Base-by-base conservation (phyloP, 768 basidiomycete species). In the Pseudohyphozyma bogoriensis region DNA sequence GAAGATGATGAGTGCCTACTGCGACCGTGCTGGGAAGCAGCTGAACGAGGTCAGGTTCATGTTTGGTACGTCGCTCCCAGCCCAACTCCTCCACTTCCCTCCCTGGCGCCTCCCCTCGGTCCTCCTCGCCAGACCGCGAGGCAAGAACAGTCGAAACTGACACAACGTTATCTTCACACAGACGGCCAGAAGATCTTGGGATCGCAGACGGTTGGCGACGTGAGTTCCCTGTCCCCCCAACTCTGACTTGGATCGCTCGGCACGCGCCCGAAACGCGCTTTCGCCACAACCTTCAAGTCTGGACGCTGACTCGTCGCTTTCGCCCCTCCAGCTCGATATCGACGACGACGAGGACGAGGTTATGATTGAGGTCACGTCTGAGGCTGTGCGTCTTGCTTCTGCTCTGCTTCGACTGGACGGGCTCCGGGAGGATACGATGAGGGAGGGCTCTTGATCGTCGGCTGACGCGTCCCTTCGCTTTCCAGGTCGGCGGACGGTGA, bases 1-100 rank as follows among this genome's bases (percentile, higher is more conserved):
- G 35, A 67, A 67, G 56, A 67, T 67, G 66, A 67, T 67, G 66
- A 31, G n/a, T 22, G 66, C 66, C 9, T 67, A 67, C 62, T 67
- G 66, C 51, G 56, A 67, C 28, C 56, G 66, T 5, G 66, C 66
- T 0, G 66, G 66, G 15, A 67, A 67, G 55, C 15, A 35, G 11
- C 9, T 61, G 12, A 50, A 12, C 15, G 66, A 67, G 46, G 59
- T 67, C 20, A 47, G 66, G 32, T 67, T 67, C 62, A 64, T 62
- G 56, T 57, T 53, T 37, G 66, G 66, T 59, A 11, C 29, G 62
- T 63, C 44, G 18, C 33, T 37, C 18, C 15, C 29, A 9, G 15
- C 36, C 5, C 45, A 29, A n/a, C 15, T 11, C 8, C 50, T 51
- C 26, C 24, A 10, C 53, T 29, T 40, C n/a, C 28, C 35, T 39